Conservation (phyloP, 345 rosid species). For the Dipteronia dyeriana region DNA sequence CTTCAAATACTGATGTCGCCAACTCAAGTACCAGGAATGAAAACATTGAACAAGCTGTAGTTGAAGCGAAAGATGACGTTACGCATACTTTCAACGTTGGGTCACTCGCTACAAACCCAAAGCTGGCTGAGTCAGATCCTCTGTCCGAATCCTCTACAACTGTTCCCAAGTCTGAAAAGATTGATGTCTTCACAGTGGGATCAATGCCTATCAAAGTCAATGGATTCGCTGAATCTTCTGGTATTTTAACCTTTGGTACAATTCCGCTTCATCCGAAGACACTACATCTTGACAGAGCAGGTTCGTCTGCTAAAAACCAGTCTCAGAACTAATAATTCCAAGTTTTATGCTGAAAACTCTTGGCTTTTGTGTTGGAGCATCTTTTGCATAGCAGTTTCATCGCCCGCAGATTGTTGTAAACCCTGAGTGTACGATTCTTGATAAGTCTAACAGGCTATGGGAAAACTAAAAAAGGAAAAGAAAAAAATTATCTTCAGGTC, state of each 20-base stretch:
- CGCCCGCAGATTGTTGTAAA: neutral
- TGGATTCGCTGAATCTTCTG: conserved; percentile 46
- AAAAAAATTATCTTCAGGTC: neutral
- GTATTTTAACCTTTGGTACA: conserved; percentile 54
- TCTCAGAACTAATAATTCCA: conserved; percentile 12
- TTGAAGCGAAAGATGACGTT: conserved; percentile 23
- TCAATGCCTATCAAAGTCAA: conserved; percentile 73
- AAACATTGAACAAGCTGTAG: conserved; percentile 15
- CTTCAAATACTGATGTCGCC: conserved; percentile 19
- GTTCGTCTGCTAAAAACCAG: conserved; percentile 20
- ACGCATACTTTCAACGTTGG: conserved; percentile 33
- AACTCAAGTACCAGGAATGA: conserved; percentile 18
- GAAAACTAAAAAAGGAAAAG: neutral
- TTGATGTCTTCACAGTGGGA: conserved; percentile 57
- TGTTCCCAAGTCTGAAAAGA: conserved; percentile 19
- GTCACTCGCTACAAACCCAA: conserved; percentile 40
- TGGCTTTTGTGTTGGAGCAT: conserved; percentile 1
- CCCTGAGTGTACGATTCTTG: conserved; percentile 1
- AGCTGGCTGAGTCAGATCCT: conserved; percentile 23
- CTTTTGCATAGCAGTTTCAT: neutral
- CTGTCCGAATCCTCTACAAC: conserved; percentile 17
- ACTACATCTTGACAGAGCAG: conserved; percentile 37
- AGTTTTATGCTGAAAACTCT: conserved; percentile 12
- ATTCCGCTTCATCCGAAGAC: conserved; percentile 63
- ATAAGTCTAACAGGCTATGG: neutral